These are phyloP conservation scores for Ceratobasidium sp. DNA, from an alignment of 1,284 basidiomycete genomes.

Conservation along the genomic window DNA sequence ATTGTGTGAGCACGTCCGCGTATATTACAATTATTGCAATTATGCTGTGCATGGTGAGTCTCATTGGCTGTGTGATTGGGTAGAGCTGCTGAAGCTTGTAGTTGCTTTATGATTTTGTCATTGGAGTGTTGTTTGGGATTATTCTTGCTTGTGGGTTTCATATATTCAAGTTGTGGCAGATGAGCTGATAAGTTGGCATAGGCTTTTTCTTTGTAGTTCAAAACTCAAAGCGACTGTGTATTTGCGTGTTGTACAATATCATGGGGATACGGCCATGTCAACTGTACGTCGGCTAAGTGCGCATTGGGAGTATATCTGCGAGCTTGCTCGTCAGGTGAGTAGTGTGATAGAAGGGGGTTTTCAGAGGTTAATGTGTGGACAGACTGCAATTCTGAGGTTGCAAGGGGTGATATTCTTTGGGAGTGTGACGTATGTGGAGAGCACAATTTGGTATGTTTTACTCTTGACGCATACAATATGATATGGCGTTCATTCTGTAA, in stretches of 20 bases:
- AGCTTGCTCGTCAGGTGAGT: slow-evolving; percentile 66
- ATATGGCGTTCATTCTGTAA: too few species aligned
- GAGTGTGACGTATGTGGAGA: slow-evolving; percentile 90
- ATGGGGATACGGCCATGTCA: slow-evolving; percentile 85
- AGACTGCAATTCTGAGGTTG: slow-evolving; percentile 90
- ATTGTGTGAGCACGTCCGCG: slow-evolving; percentile 84
- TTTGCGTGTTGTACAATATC: slow-evolving; percentile 84
- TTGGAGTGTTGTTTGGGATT: slow-evolving; percentile 93
- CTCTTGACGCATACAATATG: background rate
- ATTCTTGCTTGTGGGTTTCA: slow-evolving; percentile 81
- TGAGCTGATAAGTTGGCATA: slow-evolving; percentile 54
- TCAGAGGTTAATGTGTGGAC: slow-evolving; percentile 61
- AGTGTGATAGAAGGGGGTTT: too few species aligned
- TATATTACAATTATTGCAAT: slow-evolving; percentile 84
- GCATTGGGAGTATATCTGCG: slow-evolving; percentile 90
- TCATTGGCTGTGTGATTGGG: slow-evolving; percentile 3
- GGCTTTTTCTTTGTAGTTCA: slow-evolving; percentile 97
- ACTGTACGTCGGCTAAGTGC: slow-evolving; percentile 91
- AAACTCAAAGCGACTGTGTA: slow-evolving; percentile 85
- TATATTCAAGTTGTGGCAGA: background rate
- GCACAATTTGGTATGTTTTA: slow-evolving; percentile 33
- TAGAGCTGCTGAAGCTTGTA: slow-evolving; percentile 19
- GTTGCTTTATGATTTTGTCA: slow-evolving; percentile 88
- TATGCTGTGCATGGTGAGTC: slow-evolving; percentile 87
- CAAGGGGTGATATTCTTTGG: slow-evolving; percentile 96